These are phyloP conservation scores for Phytophthora citrophthora DNA, from an alignment of 352 stramenopile species.

Conservation along the genomic window DNA sequence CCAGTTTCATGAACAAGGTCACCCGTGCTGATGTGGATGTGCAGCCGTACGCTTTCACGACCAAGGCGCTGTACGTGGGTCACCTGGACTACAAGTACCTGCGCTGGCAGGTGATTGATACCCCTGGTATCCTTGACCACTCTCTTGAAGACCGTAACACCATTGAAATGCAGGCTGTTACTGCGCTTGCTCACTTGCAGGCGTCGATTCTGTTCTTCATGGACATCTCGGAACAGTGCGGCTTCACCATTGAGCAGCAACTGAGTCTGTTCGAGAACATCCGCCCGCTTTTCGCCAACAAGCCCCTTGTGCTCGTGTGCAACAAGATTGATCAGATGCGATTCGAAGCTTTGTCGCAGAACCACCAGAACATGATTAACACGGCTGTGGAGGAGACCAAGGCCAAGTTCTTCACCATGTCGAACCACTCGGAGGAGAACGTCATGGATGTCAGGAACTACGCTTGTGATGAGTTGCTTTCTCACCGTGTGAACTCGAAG, in stretches of 20 bases:
- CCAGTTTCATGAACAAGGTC: conserved; percentile 99
- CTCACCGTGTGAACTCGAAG: conserved; percentile 95
- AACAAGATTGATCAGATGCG: conserved; percentile 99
- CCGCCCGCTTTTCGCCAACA: conserved; percentile 99
- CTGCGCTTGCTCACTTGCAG: conserved; percentile 98
- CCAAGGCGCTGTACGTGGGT: conserved; percentile 99
- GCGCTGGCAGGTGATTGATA: conserved; percentile 99
- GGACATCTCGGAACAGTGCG: conserved; percentile 99
- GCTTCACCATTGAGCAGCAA: conserved; percentile 99
- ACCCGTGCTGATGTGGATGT: conserved; percentile 99
- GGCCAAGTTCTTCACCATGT: conserved; percentile 98
- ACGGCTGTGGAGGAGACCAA: conserved; percentile 71
- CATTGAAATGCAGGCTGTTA: conserved; percentile 99
- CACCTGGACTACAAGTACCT: conserved; percentile 99
- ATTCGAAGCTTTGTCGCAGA: conserved; percentile 89
- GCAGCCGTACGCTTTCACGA: conserved; percentile 99
- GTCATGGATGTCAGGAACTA: conserved; percentile 95
- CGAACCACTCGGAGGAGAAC: conserved; percentile 97
- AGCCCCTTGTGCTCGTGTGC: conserved; percentile 98
- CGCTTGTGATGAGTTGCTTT: conserved; percentile 96
- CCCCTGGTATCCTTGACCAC: conserved; percentile 99
- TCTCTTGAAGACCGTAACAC: conserved; percentile 99
- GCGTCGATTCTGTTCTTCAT: conserved; percentile 99
- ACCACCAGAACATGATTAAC: conserved; percentile 88
- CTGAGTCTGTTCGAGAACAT: conserved; percentile 98